Evolutionary conservation across 306 rosid genomes (phyloP), one percentile per base, ranked within the genome.

Genomic region (Castanopsis chinensis): DNA sequence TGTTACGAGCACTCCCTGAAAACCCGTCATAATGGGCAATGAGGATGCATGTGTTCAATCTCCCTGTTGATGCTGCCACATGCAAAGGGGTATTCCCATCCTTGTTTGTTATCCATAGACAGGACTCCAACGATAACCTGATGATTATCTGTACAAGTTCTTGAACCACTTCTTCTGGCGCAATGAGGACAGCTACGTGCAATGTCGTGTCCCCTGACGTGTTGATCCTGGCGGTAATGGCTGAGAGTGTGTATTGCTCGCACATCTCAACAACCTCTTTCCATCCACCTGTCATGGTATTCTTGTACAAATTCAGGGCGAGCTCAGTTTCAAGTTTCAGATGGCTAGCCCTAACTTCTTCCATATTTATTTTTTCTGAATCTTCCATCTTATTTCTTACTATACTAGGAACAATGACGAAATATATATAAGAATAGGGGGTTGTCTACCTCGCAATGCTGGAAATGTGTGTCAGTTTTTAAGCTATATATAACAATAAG

Each of bases 121-220:
- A 81, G 1, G 20, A 5, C 1, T 18, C 0, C 11, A 4, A 10
- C 18, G 0, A 0, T 4, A 1, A 35, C 8, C 2, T 0, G 32
- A 2, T 6, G 78, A 21, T 20, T 3, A 4, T 1, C 1, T 1
- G 52, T 10, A 84, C 85, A 6, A 87, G 80, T 55, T 33, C 2
- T 14, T 18, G 51, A 18, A 88, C 85, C 4, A 61, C 72, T 0
- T 72, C 56, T 15, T 81, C 82, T 67, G 85, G 76, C 20, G 77
- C 81, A 19, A 88, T 88, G 1, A 75, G 63, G 20, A 86, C 92
- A 0, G 92, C 92, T 15, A 81, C 43, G 54, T 88, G 94, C 53
- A 90, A 27, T 6, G 80, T 88, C 5, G 92, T 86, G 81, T 86
- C 87, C 2, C 86, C 88, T 17, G 81, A 52, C 54, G 58, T 76